These are phyloP conservation scores for Aspergillus calidoustus DNA, from an alignment of 2,329 filamentous ascomycete species.

Conservation along the genomic window DNA sequence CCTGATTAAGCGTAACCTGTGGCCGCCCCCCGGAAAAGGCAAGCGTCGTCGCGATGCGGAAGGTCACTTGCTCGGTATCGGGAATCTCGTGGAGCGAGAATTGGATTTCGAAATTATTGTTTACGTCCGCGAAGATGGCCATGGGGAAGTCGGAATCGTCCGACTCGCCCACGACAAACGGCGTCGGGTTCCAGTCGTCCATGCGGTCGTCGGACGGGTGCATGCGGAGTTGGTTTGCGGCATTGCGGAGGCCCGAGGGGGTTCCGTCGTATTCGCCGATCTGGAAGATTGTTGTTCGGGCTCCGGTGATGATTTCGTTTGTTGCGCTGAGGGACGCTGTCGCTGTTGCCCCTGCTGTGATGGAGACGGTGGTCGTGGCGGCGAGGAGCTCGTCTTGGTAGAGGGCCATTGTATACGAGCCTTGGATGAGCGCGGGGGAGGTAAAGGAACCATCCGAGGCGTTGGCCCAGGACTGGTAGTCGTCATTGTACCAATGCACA, in stretches of 20 bases:
- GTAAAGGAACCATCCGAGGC: conserved; percentile 1
- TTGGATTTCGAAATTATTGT: conserved; percentile 9
- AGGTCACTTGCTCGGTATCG: not conserved
- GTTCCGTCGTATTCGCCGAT: conserved; percentile 15
- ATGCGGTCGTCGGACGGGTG: conserved; percentile 16
- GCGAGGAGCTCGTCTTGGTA: conserved; percentile 17
- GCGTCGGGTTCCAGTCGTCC: conserved; percentile 5
- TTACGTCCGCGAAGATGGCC: conserved; percentile 1
- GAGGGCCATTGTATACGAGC: conserved; percentile 8
- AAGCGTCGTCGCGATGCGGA: conserved; percentile 11
- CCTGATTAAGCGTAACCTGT: conserved; percentile 11
- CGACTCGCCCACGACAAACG: conserved; percentile 5
- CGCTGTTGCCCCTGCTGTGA: conserved; percentile 1
- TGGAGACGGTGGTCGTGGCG: conserved; percentile 6
- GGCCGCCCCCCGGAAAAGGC: conserved; percentile 6
- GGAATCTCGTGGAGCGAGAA: not conserved
- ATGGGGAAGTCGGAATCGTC: not conserved
- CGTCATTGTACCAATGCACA: conserved; percentile 11
- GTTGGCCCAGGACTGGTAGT: conserved; percentile 12
- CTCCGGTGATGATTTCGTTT: conserved; percentile 7
- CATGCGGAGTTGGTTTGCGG: conserved; percentile 7
- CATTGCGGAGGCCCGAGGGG: conserved; percentile 5
- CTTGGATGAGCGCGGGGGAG: not conserved
- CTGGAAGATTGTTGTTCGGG: conserved; percentile 9
- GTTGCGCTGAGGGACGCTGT: conserved; percentile 1